Percentiles rank a stretch among this genome's conserved stretches.
These are phyloP conservation scores for Colletotrichum tanaceti DNA, from an alignment of 2,329 filamentous ascomycete genomes.

Conservation along the genomic window DNA sequence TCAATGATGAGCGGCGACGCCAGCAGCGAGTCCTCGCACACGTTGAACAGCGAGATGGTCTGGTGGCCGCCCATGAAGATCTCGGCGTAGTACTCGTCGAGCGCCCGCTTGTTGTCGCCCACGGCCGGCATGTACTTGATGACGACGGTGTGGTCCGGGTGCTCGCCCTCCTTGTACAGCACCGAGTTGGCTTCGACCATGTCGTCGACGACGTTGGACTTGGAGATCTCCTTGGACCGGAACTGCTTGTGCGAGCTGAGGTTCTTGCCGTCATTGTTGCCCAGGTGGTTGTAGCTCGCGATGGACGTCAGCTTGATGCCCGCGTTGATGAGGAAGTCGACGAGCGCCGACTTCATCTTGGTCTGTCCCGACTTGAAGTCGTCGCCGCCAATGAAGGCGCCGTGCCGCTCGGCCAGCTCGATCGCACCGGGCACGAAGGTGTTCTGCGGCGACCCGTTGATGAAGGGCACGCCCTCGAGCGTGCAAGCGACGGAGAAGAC, in stretches of 20 bases:
- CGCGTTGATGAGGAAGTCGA: slow-evolving; percentile 98
- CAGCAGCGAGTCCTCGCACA: slow-evolving; percentile 97
- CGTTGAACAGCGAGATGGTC: slow-evolving; percentile 97
- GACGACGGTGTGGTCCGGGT: slow-evolving; percentile 97
- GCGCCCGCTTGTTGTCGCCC: slow-evolving; percentile 97
- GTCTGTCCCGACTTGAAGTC: slow-evolving; percentile 99
- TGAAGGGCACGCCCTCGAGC: slow-evolving; percentile 90
- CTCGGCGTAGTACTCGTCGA: slow-evolving; percentile 99
- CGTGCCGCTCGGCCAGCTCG: slow-evolving; percentile 86
- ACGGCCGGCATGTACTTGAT: slow-evolving; percentile 99
- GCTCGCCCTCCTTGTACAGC: slow-evolving; percentile 90
- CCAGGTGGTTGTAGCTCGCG: slow-evolving; percentile 98
- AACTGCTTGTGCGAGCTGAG: slow-evolving; percentile 97
- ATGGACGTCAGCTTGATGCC: slow-evolving; percentile 99
- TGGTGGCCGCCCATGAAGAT: slow-evolving; percentile 99
- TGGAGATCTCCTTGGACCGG: slow-evolving; percentile 99
- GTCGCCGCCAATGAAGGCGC: slow-evolving; percentile 93
- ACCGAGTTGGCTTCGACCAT: slow-evolving; percentile 97
- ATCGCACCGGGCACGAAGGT: slow-evolving; percentile 96
- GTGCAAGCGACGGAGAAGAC: slow-evolving; percentile 96
- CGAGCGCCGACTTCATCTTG: slow-evolving; percentile 99
- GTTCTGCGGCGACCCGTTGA: slow-evolving; percentile 99
- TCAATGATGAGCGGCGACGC: slow-evolving; percentile 98
- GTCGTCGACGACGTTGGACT: slow-evolving; percentile 99
- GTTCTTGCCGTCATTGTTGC: slow-evolving; percentile 99